Evolutionary conservation across 2,329 filamentous ascomycete species (phyloP), one percentile per base, ranked within the genome.

Genomic region (Cercospora zeae-maydis): DNA sequence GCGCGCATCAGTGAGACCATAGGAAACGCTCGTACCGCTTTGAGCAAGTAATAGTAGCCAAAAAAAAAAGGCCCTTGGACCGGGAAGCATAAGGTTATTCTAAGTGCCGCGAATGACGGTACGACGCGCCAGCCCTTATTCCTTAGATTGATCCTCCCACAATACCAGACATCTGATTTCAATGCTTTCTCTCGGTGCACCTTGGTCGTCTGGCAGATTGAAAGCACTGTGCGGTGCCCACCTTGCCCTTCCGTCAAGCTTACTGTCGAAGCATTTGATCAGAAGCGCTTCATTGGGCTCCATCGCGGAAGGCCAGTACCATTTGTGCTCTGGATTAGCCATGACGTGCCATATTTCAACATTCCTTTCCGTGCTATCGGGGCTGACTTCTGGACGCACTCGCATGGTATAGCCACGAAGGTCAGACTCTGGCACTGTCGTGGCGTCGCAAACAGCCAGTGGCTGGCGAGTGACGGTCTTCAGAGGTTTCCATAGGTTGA

Each of bases 401-500:
- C n/a, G 24, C 19, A 56, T 24, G 3, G 49, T 49, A 30, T 58
- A 42, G 27, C 53, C 6, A 13, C 33, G 54, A 1, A 65, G 51
- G 24, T 66, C 63, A 11, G 51, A 37, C 5, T 66, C 66, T 8
- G 21, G 33, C 21, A 64, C 61, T 24, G 42, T 59, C 2, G 51
- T 37, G 14, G 58, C 58, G 39, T 67, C 66, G 47, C 61, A 63
- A 6, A 67, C 36, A 27, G 61, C 63, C 13, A 66, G 59, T 4
- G 63, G 63, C 31, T 66, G 63, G 31, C 62, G 60, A 4, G 34
- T 64, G 14, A 68, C 34, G 7, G 58, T 53, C 24, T 58, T 61
- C 24, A 68, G 24, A 16, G 66, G 66, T n/a, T 59, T 61, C 66
- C 66, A 68, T 10, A 67, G 27, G 42, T 67, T 67, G 55, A 68